A percentile compares a stretch with the other conserved stretches of the same genome.
phyloP scores from a whole-genome alignment of 2,329 filamentous ascomycete species.

The Calonectria pteridis region DNA sequence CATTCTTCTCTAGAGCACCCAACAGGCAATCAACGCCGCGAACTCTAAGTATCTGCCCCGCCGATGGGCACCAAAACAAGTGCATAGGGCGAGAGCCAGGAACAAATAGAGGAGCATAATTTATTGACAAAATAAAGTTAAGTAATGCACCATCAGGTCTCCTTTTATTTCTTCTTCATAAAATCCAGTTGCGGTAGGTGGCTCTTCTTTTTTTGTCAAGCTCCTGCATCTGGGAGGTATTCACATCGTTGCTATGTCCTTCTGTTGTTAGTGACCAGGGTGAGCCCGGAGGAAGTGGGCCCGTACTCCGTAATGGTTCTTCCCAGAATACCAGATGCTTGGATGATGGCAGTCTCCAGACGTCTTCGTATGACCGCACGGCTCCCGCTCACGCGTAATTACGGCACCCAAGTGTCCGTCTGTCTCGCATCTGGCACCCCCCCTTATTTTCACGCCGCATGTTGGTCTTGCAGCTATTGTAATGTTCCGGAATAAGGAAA shows the following conservation, averaged over 20 bases:
- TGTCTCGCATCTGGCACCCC: slow-evolving; percentile 2
- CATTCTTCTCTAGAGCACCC: not conserved
- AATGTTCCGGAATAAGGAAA: slow-evolving; percentile 6
- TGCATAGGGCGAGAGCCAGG: not conserved
- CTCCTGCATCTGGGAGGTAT: not conserved
- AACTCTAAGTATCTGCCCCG: slow-evolving; percentile 3
- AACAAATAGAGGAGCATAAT: not conserved
- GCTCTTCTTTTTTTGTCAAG: not conserved
- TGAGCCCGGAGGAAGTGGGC: slow-evolving; percentile 12
- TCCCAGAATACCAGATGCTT: not conserved
- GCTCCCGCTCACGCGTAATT: slow-evolving; percentile 3
- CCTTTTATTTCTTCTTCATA: not conserved
- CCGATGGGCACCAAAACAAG: not conserved
- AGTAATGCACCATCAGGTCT: not conserved
- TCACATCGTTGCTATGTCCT: not conserved
- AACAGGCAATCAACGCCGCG: slow-evolving; percentile 5
- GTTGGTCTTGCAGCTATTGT: not conserved
- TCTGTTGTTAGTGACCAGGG: not conserved
- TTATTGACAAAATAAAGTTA: not conserved
- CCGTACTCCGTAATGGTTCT: slow-evolving; percentile 12
- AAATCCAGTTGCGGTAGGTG: not conserved
- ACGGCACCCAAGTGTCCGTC: not conserved
- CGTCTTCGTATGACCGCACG: slow-evolving; percentile 1
- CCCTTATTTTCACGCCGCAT: not conserved
- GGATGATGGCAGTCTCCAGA: not conserved